A percentile compares a stretch with the other conserved stretches of the same genome.
Conservation (phyloP, 495 filamentous ascomycete genomes). For the Talaromyces trachyspermus region DNA sequence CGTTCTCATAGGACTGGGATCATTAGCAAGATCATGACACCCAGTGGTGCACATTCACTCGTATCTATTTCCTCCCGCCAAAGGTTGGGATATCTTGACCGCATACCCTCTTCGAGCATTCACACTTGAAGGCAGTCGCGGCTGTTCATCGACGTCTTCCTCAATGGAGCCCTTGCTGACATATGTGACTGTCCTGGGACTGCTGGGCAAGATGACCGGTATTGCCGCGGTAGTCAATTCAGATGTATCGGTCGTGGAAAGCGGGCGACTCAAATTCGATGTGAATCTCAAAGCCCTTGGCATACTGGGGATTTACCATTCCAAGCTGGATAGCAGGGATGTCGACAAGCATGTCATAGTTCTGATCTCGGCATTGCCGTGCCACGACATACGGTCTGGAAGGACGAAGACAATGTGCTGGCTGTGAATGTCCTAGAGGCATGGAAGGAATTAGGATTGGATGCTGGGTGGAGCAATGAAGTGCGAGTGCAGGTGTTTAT, state of each 20-base stretch:
- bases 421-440: constrained; percentile 71
- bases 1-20: constrained; percentile 63
- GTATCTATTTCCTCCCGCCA: constrained; percentile 53
- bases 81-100: constrained; percentile 76
- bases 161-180: constrained; percentile 11
- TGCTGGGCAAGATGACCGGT: constrained; percentile 86
- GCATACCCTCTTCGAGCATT: constrained; percentile 59
- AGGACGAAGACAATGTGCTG: constrained; percentile 51
- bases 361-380: constrained; percentile 63
- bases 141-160: background rate
- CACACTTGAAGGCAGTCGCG: constrained; percentile 24
- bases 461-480: constrained; percentile 79
- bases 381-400: constrained; percentile 59
- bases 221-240: constrained; percentile 63
- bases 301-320: constrained; percentile 63
- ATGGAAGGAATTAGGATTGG: constrained; percentile 67
- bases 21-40: constrained; percentile 43
- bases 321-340: constrained; percentile 49
- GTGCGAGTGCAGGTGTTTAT: constrained; percentile 61
- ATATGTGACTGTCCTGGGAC: constrained; percentile 63
- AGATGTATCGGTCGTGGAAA: constrained; percentile 47
- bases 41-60: constrained; percentile 27
- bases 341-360: constrained; percentile 67
- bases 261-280: constrained; percentile 54
- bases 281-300: constrained; percentile 76